phyloP scores from a whole-genome alignment of 257 asterid genomes.

The Fraxinus excelsior region DNA sequence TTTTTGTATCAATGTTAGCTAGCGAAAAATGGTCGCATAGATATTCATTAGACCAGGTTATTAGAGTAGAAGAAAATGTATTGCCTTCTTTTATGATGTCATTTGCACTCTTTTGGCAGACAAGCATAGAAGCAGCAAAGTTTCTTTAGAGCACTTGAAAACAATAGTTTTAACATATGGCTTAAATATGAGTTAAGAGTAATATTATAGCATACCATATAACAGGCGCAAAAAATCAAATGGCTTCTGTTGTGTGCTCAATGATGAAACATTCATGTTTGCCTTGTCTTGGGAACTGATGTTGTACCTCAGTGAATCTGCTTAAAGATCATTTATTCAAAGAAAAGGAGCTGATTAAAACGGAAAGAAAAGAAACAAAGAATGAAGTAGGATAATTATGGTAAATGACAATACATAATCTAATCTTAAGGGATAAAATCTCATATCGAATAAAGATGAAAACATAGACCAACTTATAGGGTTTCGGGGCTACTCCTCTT shows the following conservation, averaged over 20 bases:
- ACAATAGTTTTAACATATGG: background rate
- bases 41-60: background rate
- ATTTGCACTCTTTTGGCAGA: slow-evolving; percentile 3
- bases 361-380: background rate
- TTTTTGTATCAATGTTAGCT: too few relatives aligned
- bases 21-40: background rate
- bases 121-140: too few relatives aligned
- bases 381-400: background rate
- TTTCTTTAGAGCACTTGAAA: background rate
- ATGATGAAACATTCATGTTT: slow-evolving; percentile 29
- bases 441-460: too few relatives aligned
- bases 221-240: slow-evolving; percentile 45
- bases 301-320: slow-evolving; percentile 30
- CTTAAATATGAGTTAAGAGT: background rate
- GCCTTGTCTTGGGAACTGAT: slow-evolving; percentile 23
- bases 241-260: slow-evolving; percentile 37
- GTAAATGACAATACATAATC: background rate
- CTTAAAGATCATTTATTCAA: slow-evolving; percentile 29
- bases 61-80: too few relatives aligned
- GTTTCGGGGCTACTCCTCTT: too few relatives aligned
- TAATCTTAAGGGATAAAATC: too few relatives aligned
- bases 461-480: too few relatives aligned
- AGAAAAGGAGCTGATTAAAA: background rate
- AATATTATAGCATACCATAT: slow-evolving; percentile 39
- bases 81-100: too few relatives aligned